Evolutionary conservation across 805 yeast species (phyloP), one percentile per base, ranked within the genome.

Genomic region (Yarrowia bubula): DNA sequence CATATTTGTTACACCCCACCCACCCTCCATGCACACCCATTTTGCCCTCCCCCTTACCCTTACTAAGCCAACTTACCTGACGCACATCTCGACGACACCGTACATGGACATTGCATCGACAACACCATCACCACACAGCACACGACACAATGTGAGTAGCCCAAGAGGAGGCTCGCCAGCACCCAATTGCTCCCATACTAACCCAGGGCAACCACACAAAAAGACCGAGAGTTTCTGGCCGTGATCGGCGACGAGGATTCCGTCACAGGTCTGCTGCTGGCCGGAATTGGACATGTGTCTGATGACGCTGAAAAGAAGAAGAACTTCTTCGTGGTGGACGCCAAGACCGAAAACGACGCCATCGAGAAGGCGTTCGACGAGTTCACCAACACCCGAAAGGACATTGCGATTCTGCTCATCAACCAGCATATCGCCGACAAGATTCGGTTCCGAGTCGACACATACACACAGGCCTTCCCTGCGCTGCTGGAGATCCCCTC

Each of bases 171-270:
- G 35, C 13, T 6, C 10, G 10, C 22, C 17, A 8, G 32, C 22
- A 22, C 22, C 15, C 28, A 53, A 10, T 22, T 14, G 14, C 46
- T 10, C 9, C 31, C 22, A 51, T 3, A 18, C 51, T 58, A 58
- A 58, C 64, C 14, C 22, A 58, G 64, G 64, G 64, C 64, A 8
- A 58, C 64, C 43, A 43, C 64, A 43, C 50, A 58, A 31, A 61
- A 46, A 67, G 89, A 92, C 74, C 87, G 99, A 72, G 83, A 88
- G 43, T 81, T 92, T 70, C 80, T 95, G 66, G 98, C 98, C 11
- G 96, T 92, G 43, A 91, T 95, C 73, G 99, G 98, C 15, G 99
- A 95, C 73, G 99, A 95, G 78, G 98, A 95, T 74, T 89, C 98
- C 22, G 92, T 95, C 67, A 95, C 99, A 1, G 99, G 99, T 3